Conservation (phyloP, 441 rosid genomes). For the Daphne laureola region DNA sequence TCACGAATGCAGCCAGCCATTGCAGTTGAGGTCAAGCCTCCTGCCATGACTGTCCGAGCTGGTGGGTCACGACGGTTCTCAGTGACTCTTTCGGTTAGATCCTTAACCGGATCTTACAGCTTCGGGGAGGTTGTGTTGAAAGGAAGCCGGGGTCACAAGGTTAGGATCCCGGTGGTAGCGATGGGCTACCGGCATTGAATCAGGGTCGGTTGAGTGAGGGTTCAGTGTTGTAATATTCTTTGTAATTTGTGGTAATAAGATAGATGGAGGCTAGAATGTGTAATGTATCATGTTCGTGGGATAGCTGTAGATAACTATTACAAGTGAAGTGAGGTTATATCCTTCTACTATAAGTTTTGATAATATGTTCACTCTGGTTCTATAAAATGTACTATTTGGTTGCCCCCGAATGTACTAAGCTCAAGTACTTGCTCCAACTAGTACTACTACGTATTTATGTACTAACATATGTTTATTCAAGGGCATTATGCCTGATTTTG, state of each 20-base stretch:
- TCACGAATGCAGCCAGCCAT: slow-evolving; percentile 78
- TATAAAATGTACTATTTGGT: no score
- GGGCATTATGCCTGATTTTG: no score
- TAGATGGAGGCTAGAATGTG: slow-evolving; percentile 25
- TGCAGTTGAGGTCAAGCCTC: slow-evolving; percentile 71
- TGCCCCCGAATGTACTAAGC: no score
- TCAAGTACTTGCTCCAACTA: no score
- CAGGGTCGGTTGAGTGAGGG: slow-evolving; percentile 22
- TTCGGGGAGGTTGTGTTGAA: slow-evolving; percentile 76
- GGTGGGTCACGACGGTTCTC: slow-evolving; percentile 63
- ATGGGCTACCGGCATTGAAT: slow-evolving; percentile 45
- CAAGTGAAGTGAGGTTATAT: slow-evolving; percentile 17
- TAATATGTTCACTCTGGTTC: slow-evolving; percentile 9
- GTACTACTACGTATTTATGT: no score
- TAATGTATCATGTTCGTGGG: slow-evolving; percentile 22
- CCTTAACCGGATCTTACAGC: slow-evolving; percentile 63
- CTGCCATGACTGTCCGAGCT: slow-evolving; percentile 71
- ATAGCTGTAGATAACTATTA: slow-evolving; percentile 33
- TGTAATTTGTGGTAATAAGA: slow-evolving; percentile 53
- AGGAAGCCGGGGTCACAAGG: slow-evolving; percentile 94
- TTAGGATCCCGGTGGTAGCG: slow-evolving; percentile 75
- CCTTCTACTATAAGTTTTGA: slow-evolving; percentile 32
- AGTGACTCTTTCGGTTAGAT: slow-evolving; percentile 60
- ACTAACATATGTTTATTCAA: no score
- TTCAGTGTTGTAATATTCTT: slow-evolving; percentile 51